phyloP scores from a whole-genome alignment of 345 rosid species.

The Citrus medica region DNA sequence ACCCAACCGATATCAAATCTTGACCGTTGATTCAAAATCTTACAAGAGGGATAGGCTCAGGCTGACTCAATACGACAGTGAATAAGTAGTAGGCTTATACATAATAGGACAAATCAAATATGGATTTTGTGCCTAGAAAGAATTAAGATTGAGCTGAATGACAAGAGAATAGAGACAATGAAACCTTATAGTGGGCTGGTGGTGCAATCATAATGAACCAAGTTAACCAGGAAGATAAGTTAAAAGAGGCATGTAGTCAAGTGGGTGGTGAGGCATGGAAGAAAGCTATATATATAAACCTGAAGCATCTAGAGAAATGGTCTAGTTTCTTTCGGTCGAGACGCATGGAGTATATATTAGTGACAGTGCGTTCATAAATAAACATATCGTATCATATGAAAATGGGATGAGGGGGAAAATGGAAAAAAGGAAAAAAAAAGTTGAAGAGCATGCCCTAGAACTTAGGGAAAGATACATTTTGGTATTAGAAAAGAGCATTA shows the following conservation, averaged over 20 bases:
- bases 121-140: conserved; percentile 20
- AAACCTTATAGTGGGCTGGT: conserved; percentile 8
- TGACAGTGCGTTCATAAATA: background rate
- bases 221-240: conserved; percentile 13
- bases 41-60: background rate
- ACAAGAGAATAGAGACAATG: conserved; percentile 37
- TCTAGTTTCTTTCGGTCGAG: conserved; percentile 4
- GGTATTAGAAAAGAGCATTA: conserved; percentile 15
- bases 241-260: conserved; percentile 6
- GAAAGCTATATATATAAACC: background rate
- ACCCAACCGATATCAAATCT: background rate
- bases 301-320: conserved; percentile 23
- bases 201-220: conserved; percentile 22
- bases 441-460: conserved; percentile 31
- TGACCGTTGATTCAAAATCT: conserved; percentile 1
- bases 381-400: background rate
- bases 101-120: conserved; percentile 6
- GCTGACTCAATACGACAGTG: background rate
- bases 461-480: conserved; percentile 28
- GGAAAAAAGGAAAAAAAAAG: background rate
- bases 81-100: background rate
- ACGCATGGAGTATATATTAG: background rate
- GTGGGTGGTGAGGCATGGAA: background rate
- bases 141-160: conserved; percentile 20
- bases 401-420: background rate